These are phyloP conservation scores for Camillea tinctor DNA, from an alignment of 2,329 filamentous ascomycete species.

Conservation along the genomic window DNA sequence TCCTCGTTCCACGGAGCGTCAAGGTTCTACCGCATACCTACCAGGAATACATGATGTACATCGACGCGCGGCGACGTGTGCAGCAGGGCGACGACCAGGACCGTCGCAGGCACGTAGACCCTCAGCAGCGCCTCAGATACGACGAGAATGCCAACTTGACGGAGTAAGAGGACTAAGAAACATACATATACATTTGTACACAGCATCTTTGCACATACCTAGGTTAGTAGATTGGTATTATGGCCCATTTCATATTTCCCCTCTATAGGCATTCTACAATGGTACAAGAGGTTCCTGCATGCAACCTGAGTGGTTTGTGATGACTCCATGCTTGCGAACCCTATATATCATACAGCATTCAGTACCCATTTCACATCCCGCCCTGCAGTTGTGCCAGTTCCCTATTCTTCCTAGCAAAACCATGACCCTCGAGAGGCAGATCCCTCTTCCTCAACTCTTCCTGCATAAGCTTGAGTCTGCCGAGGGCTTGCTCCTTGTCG, in stretches of 20 bases:
- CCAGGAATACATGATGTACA: conserved; percentile 43
- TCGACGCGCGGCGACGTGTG: conserved; percentile 42
- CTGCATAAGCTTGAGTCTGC: conserved; percentile 78
- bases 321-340: not conserved
- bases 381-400: conserved; percentile 45
- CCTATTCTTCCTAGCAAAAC: conserved; percentile 38
- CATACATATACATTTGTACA: too few relatives aligned
- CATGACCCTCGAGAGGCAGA: conserved; percentile 55
- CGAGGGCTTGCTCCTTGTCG: conserved; percentile 68
- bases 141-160: conserved; percentile 21
- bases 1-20: conserved; percentile 38
- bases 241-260: not conserved
- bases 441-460: conserved; percentile 63
- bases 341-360: not conserved
- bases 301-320: not conserved
- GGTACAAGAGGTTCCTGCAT: not conserved
- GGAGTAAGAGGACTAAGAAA: conserved; percentile 10
- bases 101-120: conserved; percentile 18
- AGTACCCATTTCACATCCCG: conserved; percentile 30
- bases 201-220: too few relatives aligned
- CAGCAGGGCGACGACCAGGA: conserved; percentile 32
- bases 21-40: conserved; percentile 40
- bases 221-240: not conserved
- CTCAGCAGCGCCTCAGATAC: conserved; percentile 8
- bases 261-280: not conserved